These are phyloP conservation scores for Aristolochia fimbriata DNA, from an alignment of 164 flowering plant species.

Conservation along the genomic window DNA sequence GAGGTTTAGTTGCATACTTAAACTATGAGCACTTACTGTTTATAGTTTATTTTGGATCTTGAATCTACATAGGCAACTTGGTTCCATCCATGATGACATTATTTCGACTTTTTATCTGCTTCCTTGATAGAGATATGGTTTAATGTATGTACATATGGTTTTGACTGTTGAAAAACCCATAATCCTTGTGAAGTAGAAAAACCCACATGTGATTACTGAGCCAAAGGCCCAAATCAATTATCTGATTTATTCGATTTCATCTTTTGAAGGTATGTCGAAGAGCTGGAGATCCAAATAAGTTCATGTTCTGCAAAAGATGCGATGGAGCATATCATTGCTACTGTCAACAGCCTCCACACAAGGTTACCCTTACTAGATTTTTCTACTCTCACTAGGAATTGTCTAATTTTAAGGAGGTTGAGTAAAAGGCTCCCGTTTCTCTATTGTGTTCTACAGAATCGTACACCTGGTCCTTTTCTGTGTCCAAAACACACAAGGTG, in stretches of 20 bases:
- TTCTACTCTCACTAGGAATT: neutral
- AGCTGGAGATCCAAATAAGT: slow-evolving; percentile 87
- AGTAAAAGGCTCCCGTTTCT: neutral
- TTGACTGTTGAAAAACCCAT: too few relatives aligned
- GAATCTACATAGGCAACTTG: neutral
- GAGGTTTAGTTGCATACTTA: slow-evolving; percentile 43
- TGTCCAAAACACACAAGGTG: slow-evolving; percentile 95
- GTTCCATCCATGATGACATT: too few relatives aligned
- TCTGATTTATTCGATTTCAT: too few relatives aligned
- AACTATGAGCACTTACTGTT: neutral
- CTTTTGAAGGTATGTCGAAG: slow-evolving; percentile 65
- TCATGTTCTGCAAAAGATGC: slow-evolving; percentile 95
- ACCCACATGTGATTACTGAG: too few relatives aligned
- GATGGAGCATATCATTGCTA: slow-evolving; percentile 97
- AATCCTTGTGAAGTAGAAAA: too few relatives aligned
- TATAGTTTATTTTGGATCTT: neutral
- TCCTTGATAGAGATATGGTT: too few relatives aligned
- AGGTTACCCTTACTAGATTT: slow-evolving; percentile 31
- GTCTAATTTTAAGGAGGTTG: neutral
- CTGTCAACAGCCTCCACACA: slow-evolving; percentile 97
- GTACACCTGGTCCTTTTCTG: slow-evolving; percentile 76
- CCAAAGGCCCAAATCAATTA: too few relatives aligned
- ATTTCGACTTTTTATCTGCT: too few relatives aligned
- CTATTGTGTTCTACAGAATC: slow-evolving; percentile 47
- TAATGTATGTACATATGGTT: too few relatives aligned